A percentile compares a stretch with the other conserved stretches of the same genome.
phyloP scores from a whole-genome alignment of 2,329 filamentous ascomycete genomes.

The Acephala macrosclerotiorum region DNA sequence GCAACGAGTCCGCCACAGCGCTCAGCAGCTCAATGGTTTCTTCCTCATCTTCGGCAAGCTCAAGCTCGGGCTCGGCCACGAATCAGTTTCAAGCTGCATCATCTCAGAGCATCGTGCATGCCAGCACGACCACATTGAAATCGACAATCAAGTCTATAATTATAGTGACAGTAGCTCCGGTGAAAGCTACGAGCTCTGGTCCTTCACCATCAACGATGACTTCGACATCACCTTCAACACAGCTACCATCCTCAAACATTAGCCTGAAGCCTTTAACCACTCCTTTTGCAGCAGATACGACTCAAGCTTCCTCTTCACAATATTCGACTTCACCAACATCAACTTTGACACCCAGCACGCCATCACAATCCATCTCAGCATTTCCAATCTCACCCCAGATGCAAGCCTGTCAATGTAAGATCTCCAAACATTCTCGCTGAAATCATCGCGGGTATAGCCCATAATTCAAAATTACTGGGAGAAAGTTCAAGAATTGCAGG shows the following conservation, averaged over 20 bases:
- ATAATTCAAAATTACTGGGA: not conserved
- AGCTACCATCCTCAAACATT: not conserved
- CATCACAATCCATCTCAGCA: not conserved
- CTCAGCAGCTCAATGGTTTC: no score
- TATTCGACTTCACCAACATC: not conserved
- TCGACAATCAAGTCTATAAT: no score
- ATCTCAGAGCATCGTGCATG: no score
- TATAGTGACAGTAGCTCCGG: no score
- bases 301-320: not conserved
- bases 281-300: not conserved
- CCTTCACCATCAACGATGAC: not conserved
- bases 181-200: not conserved
- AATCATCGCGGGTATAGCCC: no score
- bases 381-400: constrained; percentile 1
- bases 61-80: no score
- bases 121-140: no score
- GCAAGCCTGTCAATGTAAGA: constrained; percentile 1
- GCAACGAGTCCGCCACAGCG: no score
- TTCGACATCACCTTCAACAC: not conserved
- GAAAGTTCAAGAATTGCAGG: no score
- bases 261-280: not conserved
- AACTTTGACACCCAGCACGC: not conserved
- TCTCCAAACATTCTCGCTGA: not conserved
- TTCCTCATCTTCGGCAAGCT: not conserved
- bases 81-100: not conserved